phyloP scores from a whole-genome alignment of 2,329 filamentous ascomycete genomes.

The Claviceps lovelessii region DNA sequence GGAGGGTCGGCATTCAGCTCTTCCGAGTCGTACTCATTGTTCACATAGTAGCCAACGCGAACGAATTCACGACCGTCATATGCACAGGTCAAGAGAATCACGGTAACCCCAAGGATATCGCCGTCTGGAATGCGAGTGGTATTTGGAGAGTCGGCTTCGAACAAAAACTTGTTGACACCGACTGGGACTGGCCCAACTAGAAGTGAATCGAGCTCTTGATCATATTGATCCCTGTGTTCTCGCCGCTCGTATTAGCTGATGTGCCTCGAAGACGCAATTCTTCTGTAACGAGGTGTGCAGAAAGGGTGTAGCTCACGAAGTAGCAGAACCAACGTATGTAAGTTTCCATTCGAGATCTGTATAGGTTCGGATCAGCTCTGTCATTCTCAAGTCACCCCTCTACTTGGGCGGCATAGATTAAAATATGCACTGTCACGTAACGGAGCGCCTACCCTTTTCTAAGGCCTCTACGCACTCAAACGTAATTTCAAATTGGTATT shows the following conservation, averaged over 20 bases:
- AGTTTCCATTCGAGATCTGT: slow-evolving; percentile 97
- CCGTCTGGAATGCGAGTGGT: slow-evolving; percentile 81
- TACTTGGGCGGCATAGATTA: background rate
- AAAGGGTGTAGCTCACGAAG: slow-evolving; percentile 52
- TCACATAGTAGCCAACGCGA: slow-evolving; percentile 96
- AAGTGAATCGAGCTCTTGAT: slow-evolving; percentile 94
- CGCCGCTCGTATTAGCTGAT: slow-evolving; percentile 1
- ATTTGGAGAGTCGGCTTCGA: slow-evolving; percentile 87
- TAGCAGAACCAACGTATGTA: slow-evolving; percentile 96
- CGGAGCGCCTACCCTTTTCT: slow-evolving; percentile 56
- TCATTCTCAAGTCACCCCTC: background rate
- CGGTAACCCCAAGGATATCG: slow-evolving; percentile 92
- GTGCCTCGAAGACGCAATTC: background rate
- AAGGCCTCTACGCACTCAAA: slow-evolving; percentile 94
- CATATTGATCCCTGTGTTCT: slow-evolving; percentile 66
- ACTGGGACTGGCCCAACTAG: slow-evolving; percentile 95
- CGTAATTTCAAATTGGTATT: slow-evolving; percentile 96
- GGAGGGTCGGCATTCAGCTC: slow-evolving; percentile 82
- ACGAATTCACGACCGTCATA: slow-evolving; percentile 97
- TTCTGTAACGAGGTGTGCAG: slow-evolving; percentile 7
- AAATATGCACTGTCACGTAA: background rate
- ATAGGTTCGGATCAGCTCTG: background rate
- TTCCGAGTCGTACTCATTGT: slow-evolving; percentile 95
- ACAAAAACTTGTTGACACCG: slow-evolving; percentile 96
- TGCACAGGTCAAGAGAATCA: slow-evolving; percentile 88